Evolutionary conservation across 1,284 basidiomycete genomes (phyloP).

Genomic region (Irpex sp.): DNA sequence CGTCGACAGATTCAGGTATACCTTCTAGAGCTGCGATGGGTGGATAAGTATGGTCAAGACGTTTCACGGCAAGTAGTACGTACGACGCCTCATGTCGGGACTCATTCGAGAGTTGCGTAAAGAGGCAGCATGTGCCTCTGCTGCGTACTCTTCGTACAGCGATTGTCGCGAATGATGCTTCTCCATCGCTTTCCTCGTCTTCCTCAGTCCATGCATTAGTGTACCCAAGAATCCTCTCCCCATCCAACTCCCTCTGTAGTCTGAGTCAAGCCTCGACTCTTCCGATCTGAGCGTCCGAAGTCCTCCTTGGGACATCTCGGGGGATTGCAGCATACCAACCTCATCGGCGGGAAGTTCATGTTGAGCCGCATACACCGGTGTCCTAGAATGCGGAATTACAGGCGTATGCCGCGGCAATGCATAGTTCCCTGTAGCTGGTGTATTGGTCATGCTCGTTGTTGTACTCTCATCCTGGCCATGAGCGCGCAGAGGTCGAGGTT

Average conservation of each 20-base stretch:
- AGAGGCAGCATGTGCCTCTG: conserved; percentile 4
- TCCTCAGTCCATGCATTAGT: conserved; percentile 5
- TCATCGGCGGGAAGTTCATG: background rate
- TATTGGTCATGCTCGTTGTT: background rate
- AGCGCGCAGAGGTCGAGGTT: conserved; percentile 10
- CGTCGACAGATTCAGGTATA: conserved; percentile 3
- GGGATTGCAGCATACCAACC: background rate
- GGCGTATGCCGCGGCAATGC: conserved; percentile 1
- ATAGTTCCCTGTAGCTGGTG: conserved; percentile 2
- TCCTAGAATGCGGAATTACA: background rate
- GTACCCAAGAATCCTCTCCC: conserved; percentile 5
- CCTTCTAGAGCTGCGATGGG: background rate
- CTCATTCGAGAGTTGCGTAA: background rate
- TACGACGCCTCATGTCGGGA: conserved; percentile 1
- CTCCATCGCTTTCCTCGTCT: conserved; percentile 6
- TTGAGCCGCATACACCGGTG: background rate
- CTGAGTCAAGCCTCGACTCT: background rate
- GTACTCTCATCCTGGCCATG: background rate
- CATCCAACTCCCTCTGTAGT: background rate
- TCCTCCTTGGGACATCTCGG: background rate
- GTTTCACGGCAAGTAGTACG: background rate
- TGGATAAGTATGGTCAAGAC: background rate
- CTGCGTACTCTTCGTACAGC: conserved; percentile 8
- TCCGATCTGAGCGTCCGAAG: background rate
- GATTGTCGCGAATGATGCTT: conserved; percentile 14